These are phyloP conservation scores for Boletus pseudopeckii DNA, from an alignment of 768 basidiomycete genomes.

Conservation along the genomic window DNA sequence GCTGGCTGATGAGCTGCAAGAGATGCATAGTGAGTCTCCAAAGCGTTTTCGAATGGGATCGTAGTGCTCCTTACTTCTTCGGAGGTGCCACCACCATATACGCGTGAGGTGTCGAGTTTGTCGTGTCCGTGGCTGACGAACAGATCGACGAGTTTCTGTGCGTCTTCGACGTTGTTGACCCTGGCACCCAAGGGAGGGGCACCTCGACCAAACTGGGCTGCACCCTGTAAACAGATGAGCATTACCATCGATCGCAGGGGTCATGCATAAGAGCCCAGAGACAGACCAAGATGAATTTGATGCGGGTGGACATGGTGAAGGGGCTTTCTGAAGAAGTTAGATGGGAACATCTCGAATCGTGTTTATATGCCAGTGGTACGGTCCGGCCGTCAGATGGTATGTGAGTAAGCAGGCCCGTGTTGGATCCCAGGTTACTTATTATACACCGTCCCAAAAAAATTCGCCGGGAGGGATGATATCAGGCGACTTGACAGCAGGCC, in stretches of 20 bases:
- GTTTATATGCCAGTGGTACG: too few relatives aligned
- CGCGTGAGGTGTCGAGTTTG: slow-evolving; percentile 10
- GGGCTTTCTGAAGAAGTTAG: too few relatives aligned
- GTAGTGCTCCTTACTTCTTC: slow-evolving; percentile 6
- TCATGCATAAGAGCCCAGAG: background rate
- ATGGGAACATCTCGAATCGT: background rate
- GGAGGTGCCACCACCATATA: slow-evolving; percentile 12
- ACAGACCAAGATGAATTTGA: slow-evolving; percentile 9
- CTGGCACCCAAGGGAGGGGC: slow-evolving; percentile 4
- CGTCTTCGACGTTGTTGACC: slow-evolving; percentile 12
- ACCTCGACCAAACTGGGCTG: slow-evolving; percentile 14
- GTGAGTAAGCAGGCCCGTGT: background rate
- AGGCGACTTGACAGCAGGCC: background rate
- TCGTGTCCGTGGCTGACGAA: slow-evolving; percentile 13
- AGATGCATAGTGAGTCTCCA: background rate
- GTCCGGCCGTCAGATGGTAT: background rate
- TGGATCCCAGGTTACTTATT: background rate
- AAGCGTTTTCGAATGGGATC: background rate
- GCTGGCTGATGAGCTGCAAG: slow-evolving; percentile 9
- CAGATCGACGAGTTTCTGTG: slow-evolving; percentile 22
- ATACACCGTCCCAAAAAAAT: background rate
- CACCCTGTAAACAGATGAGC: slow-evolving; percentile 2
- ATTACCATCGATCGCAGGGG: background rate
- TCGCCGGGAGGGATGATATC: background rate
- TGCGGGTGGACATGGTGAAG: slow-evolving; percentile 1